A percentile compares a stretch with the other conserved stretches of the same genome.
phyloP scores from a whole-genome alignment of 176 grass and related monocot species.

The Alopecurus myosuroides region DNA sequence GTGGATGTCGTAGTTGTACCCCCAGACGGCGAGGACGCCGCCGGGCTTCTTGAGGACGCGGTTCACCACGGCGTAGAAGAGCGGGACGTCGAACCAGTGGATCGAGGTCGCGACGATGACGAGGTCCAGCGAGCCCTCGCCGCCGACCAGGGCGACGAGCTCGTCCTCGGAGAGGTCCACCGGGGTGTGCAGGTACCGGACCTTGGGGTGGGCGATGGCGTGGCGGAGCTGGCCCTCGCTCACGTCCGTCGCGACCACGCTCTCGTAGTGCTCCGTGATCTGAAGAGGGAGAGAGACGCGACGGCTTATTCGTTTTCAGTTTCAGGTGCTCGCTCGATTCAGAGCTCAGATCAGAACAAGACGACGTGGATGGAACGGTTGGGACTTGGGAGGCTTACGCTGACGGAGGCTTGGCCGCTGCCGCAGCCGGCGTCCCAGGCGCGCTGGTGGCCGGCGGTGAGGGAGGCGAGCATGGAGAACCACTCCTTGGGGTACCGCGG shows the following conservation, averaged over 20 bases:
- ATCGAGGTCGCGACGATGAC: constrained; percentile 54
- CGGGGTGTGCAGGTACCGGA: constrained; percentile 66
- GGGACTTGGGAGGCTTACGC: constrained; percentile 22
- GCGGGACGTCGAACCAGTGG: constrained; percentile 75
- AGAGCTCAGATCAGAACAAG: not conserved
- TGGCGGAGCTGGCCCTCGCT: constrained; percentile 49
- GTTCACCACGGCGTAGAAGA: constrained; percentile 64
- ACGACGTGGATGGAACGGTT: not conserved
- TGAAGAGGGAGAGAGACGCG: not conserved
- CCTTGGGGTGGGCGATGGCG: constrained; percentile 36
- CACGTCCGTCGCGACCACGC: constrained; percentile 64
- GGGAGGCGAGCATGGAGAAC: constrained; percentile 48
- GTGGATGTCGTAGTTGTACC: constrained; percentile 46
- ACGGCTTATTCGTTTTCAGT: not conserved
- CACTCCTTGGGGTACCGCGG: constrained; percentile 55
- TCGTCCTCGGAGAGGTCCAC: constrained; percentile 51
- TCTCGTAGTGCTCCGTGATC: constrained; percentile 63
- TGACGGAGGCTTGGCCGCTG: constrained; percentile 49
- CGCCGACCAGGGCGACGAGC: constrained; percentile 49
- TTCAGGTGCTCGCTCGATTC: not conserved
- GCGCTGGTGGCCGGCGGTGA: constrained; percentile 38
- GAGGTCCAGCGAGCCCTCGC: constrained; percentile 66
- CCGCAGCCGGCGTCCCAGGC: constrained; percentile 65
- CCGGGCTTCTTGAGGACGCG: constrained; percentile 57
- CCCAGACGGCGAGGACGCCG: constrained; percentile 74